phyloP scores from a whole-genome alignment of 306 rosid genomes.

The Oemleria cerasiformis region DNA sequence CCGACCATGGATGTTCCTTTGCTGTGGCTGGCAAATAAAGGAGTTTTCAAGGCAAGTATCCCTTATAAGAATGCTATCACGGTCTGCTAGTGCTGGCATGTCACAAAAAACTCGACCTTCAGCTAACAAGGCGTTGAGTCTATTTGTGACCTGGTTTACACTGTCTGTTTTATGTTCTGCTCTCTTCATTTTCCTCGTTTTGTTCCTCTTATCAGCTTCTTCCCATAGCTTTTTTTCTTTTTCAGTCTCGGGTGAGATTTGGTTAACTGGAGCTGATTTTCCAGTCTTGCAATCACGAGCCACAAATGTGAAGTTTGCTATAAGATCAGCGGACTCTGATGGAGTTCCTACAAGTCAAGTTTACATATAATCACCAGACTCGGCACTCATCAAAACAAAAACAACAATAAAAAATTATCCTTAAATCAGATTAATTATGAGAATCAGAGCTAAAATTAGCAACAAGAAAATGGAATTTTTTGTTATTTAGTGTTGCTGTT shows the following conservation, averaged over 20 bases:
- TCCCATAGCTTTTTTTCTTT: constrained; percentile 63
- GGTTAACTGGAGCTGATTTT: constrained; percentile 65
- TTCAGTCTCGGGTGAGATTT: constrained; percentile 56
- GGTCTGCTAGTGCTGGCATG: constrained; percentile 88
- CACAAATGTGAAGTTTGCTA: constrained; percentile 85
- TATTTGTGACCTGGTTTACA: constrained; percentile 34
- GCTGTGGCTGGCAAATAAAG: constrained; percentile 89
- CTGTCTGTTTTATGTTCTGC: constrained; percentile 34
- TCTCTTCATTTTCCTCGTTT: constrained; percentile 50
- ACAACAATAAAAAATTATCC: neutral
- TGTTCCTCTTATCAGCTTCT: constrained; percentile 75
- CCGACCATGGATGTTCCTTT: constrained; percentile 82
- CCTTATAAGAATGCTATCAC: constrained; percentile 74
- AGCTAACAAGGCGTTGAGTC: constrained; percentile 59
- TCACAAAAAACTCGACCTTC: constrained; percentile 73
- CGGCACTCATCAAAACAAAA: neutral
- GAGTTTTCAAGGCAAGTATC: constrained; percentile 74
- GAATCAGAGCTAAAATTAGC: neutral
- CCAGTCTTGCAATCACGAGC: constrained; percentile 73
- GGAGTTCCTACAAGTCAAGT: constrained; percentile 36
- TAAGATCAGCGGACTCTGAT: constrained; percentile 50
- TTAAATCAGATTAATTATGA: neutral
- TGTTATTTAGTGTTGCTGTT: neutral
- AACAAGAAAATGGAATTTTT: neutral
- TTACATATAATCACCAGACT: constrained; percentile 12